Base-by-base conservation (phyloP, 2,329 filamentous ascomycete genomes). In the Hymenoscyphus occultus region DNA sequence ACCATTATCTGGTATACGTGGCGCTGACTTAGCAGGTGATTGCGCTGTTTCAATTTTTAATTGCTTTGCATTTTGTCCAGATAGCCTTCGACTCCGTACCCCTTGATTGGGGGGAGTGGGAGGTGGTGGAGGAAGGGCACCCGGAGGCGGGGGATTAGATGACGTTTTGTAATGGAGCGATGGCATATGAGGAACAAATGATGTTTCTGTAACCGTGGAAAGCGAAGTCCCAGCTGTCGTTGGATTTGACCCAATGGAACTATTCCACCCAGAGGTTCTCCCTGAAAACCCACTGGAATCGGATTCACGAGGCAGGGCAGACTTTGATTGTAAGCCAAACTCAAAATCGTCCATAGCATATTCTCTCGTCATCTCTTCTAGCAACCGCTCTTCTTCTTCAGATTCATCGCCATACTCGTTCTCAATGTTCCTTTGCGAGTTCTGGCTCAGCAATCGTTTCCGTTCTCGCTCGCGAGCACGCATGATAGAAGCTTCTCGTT, bases 331-430 rank as follows among this genome's bases (percentile, higher is more conserved):
- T 40, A 88, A 78, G 62, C 87, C 89, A 74, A 93, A 90, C 65
- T 91, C 84, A 73, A 96, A 96, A 64, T 93, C 90, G 64, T 94
- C 91, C 73, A 95, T 87, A 63, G 88, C 85, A 76, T 93, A 94
- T 62, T 90, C 92, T 69, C 86, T 87, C 0, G 91, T 93, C 84
- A 98, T 92, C 75, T 97, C 92, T 67, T 97, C 94, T 59, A 97
- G 77, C 62, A 93, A 83, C 40, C 88, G 84, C 74, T 93, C 90
- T 74, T 86, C 84, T 69, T 93, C 91, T 63, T 93, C 86, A 0
- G 85, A 87, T 39, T 87, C 86, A 66, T 84, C 82, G 10, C 85
- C 82, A 70, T 90, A 88, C 61, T 86, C 86, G 39, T 86, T 84
- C 69, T 85, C 84, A 61, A 83, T 79, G n/a, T 80, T 66, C 13